Percentiles rank a stretch among this genome's conserved stretches.
Evolutionary conservation across 768 basidiomycete species (phyloP).

Genomic region (Leccinum rimulosum): DNA sequence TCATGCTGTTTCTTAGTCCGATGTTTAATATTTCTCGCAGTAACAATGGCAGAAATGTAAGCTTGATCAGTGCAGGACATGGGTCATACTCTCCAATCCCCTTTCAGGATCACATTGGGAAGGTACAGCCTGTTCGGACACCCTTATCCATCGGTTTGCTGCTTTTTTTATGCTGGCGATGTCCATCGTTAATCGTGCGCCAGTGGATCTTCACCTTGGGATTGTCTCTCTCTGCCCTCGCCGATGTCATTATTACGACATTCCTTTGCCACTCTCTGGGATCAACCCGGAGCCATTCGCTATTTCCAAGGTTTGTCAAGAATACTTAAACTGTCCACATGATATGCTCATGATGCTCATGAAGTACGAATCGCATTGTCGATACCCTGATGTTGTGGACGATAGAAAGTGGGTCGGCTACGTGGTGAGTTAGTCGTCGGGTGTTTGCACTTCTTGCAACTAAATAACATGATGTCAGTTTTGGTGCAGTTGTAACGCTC

Average conservation of each 20-base stretch:
- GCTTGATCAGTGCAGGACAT: neutral
- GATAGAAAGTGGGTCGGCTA: slow-evolving; percentile 22
- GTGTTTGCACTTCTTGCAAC: neutral
- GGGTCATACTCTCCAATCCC: neutral
- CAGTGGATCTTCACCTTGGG: slow-evolving; percentile 46
- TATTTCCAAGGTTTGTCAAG: slow-evolving; percentile 32
- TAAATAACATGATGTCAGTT: slow-evolving; percentile 5
- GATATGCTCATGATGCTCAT: neutral
- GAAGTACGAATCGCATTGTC: slow-evolving; percentile 24
- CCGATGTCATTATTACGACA: slow-evolving; percentile 46
- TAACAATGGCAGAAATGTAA: slow-evolving; percentile 24
- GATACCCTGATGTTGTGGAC: slow-evolving; percentile 24
- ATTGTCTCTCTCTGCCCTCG: slow-evolving; percentile 41
- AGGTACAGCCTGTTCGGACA: slow-evolving; percentile 8
- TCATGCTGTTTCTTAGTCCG: neutral
- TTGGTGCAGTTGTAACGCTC: slow-evolving; percentile 15
- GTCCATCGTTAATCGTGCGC: neutral
- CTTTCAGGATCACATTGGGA: slow-evolving; percentile 15
- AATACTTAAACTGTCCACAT: neutral
- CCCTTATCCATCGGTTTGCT: slow-evolving; percentile 13
- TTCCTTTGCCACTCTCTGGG: slow-evolving; percentile 42
- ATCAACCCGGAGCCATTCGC: slow-evolving; percentile 32
- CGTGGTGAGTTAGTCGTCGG: slow-evolving; percentile 12
- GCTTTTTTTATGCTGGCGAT: neutral
- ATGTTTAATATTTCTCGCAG: slow-evolving; percentile 10